Evolutionary conservation across 306 rosid species (phyloP).

Genomic region (Begonia loranthoides): DNA sequence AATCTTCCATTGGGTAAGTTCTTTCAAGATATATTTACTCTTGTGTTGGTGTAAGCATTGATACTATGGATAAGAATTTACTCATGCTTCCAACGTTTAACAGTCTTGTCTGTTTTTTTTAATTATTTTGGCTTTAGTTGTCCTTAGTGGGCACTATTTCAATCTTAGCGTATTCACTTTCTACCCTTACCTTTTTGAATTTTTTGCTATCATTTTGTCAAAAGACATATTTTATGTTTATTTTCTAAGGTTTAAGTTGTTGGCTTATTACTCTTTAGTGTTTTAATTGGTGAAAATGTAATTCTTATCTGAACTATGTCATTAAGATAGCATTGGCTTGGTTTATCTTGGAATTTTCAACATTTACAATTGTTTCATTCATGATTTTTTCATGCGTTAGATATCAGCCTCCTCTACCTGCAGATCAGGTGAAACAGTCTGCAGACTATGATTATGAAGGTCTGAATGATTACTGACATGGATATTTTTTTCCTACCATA

Average conservation of each 20-base stretch:
- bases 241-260: neutral
- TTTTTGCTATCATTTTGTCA: neutral
- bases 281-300: neutral
- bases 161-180: neutral
- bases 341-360: neutral
- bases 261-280: neutral
- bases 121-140: neutral
- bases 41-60: no score
- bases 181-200: neutral
- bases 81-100: neutral
- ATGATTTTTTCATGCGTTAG: constrained; percentile 14
- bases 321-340: no score
- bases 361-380: neutral
- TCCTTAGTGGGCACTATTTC: neutral
- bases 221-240: neutral
- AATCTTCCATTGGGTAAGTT: constrained; percentile 59
- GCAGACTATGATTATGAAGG: constrained; percentile 62
- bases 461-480: constrained; percentile 20
- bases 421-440: constrained; percentile 59
- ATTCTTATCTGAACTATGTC: neutral
- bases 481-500: neutral
- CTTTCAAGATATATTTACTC: neutral
- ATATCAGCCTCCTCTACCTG: constrained; percentile 77
- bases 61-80: neutral
- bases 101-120: neutral